Evolutionary conservation across 768 basidiomycete species (phyloP), one percentile per base, ranked within the genome.

Genomic region (Pilatotrama ljubarskyi): DNA sequence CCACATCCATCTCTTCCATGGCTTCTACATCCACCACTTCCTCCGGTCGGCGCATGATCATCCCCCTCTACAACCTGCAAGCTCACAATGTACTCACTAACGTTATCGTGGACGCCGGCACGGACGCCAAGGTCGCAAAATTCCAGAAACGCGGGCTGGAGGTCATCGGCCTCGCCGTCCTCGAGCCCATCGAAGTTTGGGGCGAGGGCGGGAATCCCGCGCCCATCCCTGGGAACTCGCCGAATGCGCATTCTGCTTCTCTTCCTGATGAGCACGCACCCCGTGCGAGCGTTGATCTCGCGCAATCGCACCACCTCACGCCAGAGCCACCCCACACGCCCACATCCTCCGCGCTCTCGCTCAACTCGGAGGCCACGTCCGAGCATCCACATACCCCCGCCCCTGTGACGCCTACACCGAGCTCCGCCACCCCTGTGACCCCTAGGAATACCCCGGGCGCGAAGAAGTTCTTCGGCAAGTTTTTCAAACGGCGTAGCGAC

Each of bases 71-170:
- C 74, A 94, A 93, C 68, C 81, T 95, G 20, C 87, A 90, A 59
- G 91, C 91, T 0, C 93, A 95, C 72, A 89, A 91, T 62, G 89
- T 95, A 50, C 80, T 93, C 80, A 86, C 91, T 13, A 95, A 93
- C 66, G 84, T 85, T 36, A 87, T 95, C 55, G 82, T 91, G 26
- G 93, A 95, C 68, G 93, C 93, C 0, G 93, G 93, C 40, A 94
- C 92, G 0, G 92, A 93, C 58, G 88, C 89, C 20, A 90, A 90
- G 74, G 85, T 94, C 37, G 90, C 91, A 3, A 87, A 83, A 63
- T 93, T 92, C 68, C 77, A 69, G 51, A 75, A 72, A 61, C 67
- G 70, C 10, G 71, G 70, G 15, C 48, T 71, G 52, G 93, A 95
- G 69, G 74, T 95, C 25, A 82, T 93, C 15, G 88, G 86, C 36